A percentile compares a stretch with the other conserved stretches of the same genome.
Evolutionary conservation across 2,329 filamentous ascomycete species (phyloP).

Genomic region (Hypoxylon sp.): DNA sequence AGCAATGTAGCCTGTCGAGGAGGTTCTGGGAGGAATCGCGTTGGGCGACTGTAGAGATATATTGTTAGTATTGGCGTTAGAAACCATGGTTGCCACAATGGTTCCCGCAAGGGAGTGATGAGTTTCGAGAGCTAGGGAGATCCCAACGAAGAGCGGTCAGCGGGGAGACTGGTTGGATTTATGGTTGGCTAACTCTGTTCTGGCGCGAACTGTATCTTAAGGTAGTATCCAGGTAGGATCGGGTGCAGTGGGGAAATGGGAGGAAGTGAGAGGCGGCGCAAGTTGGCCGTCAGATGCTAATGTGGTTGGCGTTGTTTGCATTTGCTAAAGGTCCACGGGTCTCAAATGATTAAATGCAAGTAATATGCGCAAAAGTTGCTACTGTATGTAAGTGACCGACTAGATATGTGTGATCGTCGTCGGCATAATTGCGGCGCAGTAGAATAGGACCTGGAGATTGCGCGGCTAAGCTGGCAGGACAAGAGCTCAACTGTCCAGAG

Average conservation of each 20-base stretch:
- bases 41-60: slow-evolving; percentile 66
- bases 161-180: slow-evolving; percentile 12
- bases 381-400: slow-evolving; percentile 5
- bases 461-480: slow-evolving; percentile 4
- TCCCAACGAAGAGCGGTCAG: slow-evolving; percentile 6
- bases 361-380: slow-evolving; percentile 4
- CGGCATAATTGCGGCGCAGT: slow-evolving; percentile 22
- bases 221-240: slow-evolving; percentile 13
- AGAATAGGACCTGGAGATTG: slow-evolving; percentile 4
- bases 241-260: slow-evolving; percentile 7
- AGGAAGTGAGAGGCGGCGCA: slow-evolving; percentile 3
- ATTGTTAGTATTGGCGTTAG: slow-evolving; percentile 32
- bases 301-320: slow-evolving; percentile 12
- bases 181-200: slow-evolving; percentile 34
- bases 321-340: slow-evolving; percentile 20
- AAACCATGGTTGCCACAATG: slow-evolving; percentile 37
- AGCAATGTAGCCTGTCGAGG: slow-evolving; percentile 68
- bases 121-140: not conserved
- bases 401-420: slow-evolving; percentile 12
- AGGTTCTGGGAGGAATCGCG: slow-evolving; percentile 79
- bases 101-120: slow-evolving; percentile 4
- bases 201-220: slow-evolving; percentile 23
- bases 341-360: slow-evolving; percentile 14
- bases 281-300: not conserved
- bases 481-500: not conserved